Base-by-base conservation (phyloP, 306 rosid species). In the Quercus parvula region DNA sequence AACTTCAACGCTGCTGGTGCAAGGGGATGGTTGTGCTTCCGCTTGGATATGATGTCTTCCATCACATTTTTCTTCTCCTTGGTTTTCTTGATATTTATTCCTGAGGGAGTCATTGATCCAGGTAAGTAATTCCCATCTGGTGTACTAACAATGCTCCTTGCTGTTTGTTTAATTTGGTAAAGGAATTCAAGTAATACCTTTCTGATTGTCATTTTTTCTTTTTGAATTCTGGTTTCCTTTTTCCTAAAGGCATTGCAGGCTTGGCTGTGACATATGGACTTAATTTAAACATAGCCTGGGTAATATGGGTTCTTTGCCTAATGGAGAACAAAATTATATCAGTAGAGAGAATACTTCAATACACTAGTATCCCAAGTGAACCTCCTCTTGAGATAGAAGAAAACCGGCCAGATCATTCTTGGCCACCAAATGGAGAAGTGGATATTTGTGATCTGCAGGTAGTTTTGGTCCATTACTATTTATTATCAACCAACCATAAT, bases 21-120 rank as follows among this genome's bases (percentile, higher is more conserved):
- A 22, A 86, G 79, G 97, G 92, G 89, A 56, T 94, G 97, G 97
- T 81, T 94, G 62, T 85, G 97, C 84, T 67, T 94, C 72, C 97
- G 97, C 77, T 78, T 91, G 75, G 92, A 94, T 83, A 54, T 92
- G 86, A 67, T 94, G 86, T 92, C 97, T 35, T 57, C 85, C 27
- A 76, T 92, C 35, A 94, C 94, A 61, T 94, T 94, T 84, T 91
- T 84, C 71, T 79, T 88, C 77, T 94, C 86, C 71, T 80, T 94
- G 81, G 56, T 88, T 57, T 91, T 94, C 82, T 86, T 92, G 83
- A 80, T 92, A 84, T 86, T 93, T 55, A 69, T 92, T 79, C 97
- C 98, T 15, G 81, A 20, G 6, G 97, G 97, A 71, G 51, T 89
- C 64, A 91, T 94, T 44, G 85, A 92, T 89, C 95, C 98, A 74